These are phyloP conservation scores for Paecilomyces fulvus DNA, from an alignment of 2,329 filamentous ascomycete genomes.

Conservation along the genomic window DNA sequence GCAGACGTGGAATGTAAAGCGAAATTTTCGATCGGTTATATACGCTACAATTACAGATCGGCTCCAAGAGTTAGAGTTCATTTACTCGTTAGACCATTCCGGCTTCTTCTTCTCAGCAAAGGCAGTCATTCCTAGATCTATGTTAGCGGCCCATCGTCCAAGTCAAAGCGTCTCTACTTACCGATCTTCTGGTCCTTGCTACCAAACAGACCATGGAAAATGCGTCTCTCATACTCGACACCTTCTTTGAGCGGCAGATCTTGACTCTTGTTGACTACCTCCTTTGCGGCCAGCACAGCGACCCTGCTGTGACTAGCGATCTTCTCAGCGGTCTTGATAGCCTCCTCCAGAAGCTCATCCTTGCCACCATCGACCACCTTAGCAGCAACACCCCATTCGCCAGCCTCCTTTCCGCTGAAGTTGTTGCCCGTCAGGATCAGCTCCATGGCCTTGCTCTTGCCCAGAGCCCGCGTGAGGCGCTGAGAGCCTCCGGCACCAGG, in stretches of 20 bases:
- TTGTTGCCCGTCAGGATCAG: slow-evolving; percentile 77
- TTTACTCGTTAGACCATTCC: slow-evolving; percentile 74
- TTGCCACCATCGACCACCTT: slow-evolving; percentile 65
- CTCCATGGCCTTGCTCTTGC: slow-evolving; percentile 85
- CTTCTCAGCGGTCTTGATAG: slow-evolving; percentile 74
- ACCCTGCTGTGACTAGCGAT: slow-evolving; percentile 82
- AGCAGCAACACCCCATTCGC: slow-evolving; percentile 82
- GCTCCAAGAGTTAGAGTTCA: not conserved
- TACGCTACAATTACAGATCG: not conserved
- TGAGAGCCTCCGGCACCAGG: slow-evolving; percentile 90
- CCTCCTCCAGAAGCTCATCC: slow-evolving; percentile 72
- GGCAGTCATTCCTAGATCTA: slow-evolving; percentile 61
- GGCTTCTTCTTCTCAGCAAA: slow-evolving; percentile 94
- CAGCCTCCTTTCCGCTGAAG: slow-evolving; percentile 77
- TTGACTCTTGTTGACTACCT: slow-evolving; percentile 99
- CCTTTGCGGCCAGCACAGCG: slow-evolving; percentile 84
- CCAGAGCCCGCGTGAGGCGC: slow-evolving; percentile 71
- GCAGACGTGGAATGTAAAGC: not conserved
- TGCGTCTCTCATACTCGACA: slow-evolving; percentile 84
- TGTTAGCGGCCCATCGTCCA: slow-evolving; percentile 5
- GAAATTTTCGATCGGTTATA: not conserved
- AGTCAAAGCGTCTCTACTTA: slow-evolving; percentile 24
- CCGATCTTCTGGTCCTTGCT: slow-evolving; percentile 96
- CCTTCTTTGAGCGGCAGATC: slow-evolving; percentile 80
- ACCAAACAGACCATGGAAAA: slow-evolving; percentile 91